Percentiles rank a stretch among this genome's conserved stretches.
These are phyloP conservation scores for Houttuynia cordata DNA, from an alignment of 164 flowering plant species.

Conservation along the genomic window DNA sequence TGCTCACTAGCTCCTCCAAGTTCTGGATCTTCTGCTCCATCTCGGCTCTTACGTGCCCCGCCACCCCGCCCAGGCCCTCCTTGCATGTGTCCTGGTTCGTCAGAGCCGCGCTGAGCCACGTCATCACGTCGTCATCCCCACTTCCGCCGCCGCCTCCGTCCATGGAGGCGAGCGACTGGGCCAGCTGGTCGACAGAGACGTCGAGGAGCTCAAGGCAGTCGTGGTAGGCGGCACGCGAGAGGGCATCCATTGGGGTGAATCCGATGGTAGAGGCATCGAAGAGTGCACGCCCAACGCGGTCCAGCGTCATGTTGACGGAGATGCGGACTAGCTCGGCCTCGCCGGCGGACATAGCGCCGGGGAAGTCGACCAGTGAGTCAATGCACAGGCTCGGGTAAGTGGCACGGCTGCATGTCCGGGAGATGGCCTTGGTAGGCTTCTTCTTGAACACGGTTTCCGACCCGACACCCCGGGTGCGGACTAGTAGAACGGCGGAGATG, in stretches of 20 bases:
- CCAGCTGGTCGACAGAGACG: conserved; percentile 56
- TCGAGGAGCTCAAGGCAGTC: conserved; percentile 78
- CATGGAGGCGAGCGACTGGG: conserved; percentile 38
- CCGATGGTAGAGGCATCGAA: conserved; percentile 34
- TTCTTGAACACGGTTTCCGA: conserved; percentile 4
- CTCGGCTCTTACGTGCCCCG: conserved; percentile 40
- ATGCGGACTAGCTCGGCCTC: conserved; percentile 70
- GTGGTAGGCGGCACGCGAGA: conserved; percentile 50
- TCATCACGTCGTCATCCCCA: conserved; percentile 52
- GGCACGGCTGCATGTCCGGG: conserved; percentile 48
- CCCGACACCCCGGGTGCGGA: conserved; percentile 16
- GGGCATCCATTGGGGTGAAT: conserved; percentile 42
- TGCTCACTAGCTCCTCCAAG: conserved; percentile 49
- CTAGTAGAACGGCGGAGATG: conserved; percentile 32
- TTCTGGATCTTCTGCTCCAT: conserved; percentile 29
- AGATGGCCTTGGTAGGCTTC: conserved; percentile 59
- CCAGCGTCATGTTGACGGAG: conserved; percentile 71
- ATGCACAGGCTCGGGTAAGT: conserved; percentile 63
- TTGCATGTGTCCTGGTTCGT: conserved; percentile 92
- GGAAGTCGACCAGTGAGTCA: conserved; percentile 66
- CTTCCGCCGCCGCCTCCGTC: not conserved
- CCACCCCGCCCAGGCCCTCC: conserved; percentile 47
- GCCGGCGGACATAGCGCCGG: conserved; percentile 51
- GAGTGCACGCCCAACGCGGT: conserved; percentile 42
- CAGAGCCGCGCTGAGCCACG: conserved; percentile 89